phyloP scores from a whole-genome alignment of 2,329 filamentous ascomycete genomes.

The Diplodia seriata region DNA sequence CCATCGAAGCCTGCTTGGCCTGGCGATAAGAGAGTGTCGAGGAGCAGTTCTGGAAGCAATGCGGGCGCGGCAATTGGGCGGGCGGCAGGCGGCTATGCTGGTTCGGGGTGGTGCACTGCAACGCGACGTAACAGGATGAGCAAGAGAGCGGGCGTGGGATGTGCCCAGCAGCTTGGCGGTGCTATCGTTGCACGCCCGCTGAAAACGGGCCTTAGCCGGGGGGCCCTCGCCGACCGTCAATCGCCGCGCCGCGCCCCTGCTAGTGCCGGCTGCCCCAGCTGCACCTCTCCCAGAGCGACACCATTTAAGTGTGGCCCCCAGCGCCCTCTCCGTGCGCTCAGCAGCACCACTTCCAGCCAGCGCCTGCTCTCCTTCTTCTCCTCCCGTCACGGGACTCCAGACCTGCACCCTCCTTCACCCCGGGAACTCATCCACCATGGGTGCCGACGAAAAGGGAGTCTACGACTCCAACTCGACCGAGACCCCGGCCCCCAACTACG shows the following conservation, averaged over 20 bases:
- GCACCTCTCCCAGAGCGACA: conserved; percentile 20
- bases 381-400: no score
- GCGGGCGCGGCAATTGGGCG: conserved; percentile 16
- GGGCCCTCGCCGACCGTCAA: conserved; percentile 16
- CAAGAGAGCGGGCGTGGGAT: conserved; percentile 29
- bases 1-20: conserved; percentile 24
- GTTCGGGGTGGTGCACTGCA: conserved; percentile 11
- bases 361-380: neutral
- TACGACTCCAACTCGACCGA: conserved; percentile 31
- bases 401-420: neutral
- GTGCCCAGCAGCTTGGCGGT: conserved; percentile 25
- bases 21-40: conserved; percentile 3
- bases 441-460: conserved; percentile 32
- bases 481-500: conserved; percentile 40
- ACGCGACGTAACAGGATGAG: conserved; percentile 26
- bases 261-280: conserved; percentile 13
- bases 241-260: conserved; percentile 25
- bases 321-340: neutral
- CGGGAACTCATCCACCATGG: conserved; percentile 1
- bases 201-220: conserved; percentile 26
- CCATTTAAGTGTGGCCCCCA: conserved; percentile 23
- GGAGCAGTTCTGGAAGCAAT: conserved; percentile 9
- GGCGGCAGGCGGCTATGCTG: neutral
- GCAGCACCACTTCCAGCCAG: neutral
- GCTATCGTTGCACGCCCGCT: conserved; percentile 15